Conservation (phyloP, 2,329 filamentous ascomycete species). For the Sclerotinia trifoliorum region DNA sequence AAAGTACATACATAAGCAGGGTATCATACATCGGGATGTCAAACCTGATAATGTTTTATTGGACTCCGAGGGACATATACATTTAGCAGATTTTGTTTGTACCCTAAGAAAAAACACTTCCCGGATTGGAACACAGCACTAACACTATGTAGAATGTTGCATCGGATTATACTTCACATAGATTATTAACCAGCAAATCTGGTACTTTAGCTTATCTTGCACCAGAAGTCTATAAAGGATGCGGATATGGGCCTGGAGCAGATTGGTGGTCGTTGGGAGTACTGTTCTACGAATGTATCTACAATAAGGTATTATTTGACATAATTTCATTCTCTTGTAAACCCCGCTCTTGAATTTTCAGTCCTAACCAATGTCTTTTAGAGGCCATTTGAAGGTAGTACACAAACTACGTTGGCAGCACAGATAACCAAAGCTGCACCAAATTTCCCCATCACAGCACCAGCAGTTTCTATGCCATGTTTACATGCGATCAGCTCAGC, state of each 20-base stretch:
- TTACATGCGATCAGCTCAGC: constrained; percentile 84
- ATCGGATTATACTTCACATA: constrained; percentile 82
- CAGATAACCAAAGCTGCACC: constrained; percentile 80
- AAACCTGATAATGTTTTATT: constrained; percentile 91
- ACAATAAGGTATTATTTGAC: constrained; percentile 76
- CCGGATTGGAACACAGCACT: constrained; percentile 34
- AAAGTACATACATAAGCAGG: constrained; percentile 79
- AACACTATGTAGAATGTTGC: constrained; percentile 76
- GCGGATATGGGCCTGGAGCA: constrained; percentile 83
- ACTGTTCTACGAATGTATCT: constrained; percentile 99
- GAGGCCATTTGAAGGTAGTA: constrained; percentile 91
- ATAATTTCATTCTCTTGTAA: not conserved
- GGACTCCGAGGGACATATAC: constrained; percentile 88
- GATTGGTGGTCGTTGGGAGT: constrained; percentile 99
- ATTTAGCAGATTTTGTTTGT: constrained; percentile 94
- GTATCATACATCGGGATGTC: constrained; percentile 86
- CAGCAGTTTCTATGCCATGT: constrained; percentile 84
- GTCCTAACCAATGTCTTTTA: constrained; percentile 41
- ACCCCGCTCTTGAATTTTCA: not conserved
- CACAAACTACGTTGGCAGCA: constrained; percentile 74
- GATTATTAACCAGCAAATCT: constrained; percentile 88
- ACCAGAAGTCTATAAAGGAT: constrained; percentile 89
- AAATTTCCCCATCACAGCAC: constrained; percentile 88
- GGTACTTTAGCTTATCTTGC: constrained; percentile 94
- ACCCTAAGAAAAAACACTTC: constrained; percentile 19